Evolutionary conservation across 1,284 basidiomycete genomes (phyloP), one percentile per base, ranked within the genome.

Genomic region (Salmacisia buchloeana): DNA sequence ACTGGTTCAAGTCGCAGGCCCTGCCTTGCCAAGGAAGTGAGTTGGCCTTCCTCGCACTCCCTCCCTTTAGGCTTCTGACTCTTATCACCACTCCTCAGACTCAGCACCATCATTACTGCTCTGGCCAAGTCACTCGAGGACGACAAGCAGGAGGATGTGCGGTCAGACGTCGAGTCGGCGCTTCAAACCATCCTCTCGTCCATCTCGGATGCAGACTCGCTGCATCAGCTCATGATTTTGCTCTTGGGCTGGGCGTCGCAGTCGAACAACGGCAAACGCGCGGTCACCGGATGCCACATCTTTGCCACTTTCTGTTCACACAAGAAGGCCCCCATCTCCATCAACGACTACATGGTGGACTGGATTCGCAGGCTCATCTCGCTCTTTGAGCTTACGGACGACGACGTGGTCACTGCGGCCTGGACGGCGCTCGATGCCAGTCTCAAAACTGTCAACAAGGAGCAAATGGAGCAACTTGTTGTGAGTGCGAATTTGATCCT

Each of bases 331-430:
- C 66, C 65, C 43, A 63, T 75, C 23, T 66, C 69, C 31, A 63
- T 76, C 34, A 63, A 64, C 52, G 77, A 76, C 61, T 98, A 97
- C 80, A 86, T 90, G 18, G 83, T 93, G 62, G 93, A 97, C 80
- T 97, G 94, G 92, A 86, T 98, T 64, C 88, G 94, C n/a, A 91
- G 93, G 72, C 85, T 98, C 15, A 83, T 98, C 2, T 86, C 91
- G 0, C 82, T 91, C 3, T 84, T 97, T 65, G 94, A 94, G 72
- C 94, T 97, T 76, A 81, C 83, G 6, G 85, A 88, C 66, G 83
- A 86, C 1, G 79, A 82, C 0, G 92, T 97, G 4, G 88, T 94
- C 72, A 88, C 86, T 2, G 88, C 89, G 0, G 91, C 94, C 1
- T 91, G 89, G 87, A 83, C 84, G 43, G 88, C 92, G 0, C 83